Percentiles rank a stretch among this genome's conserved stretches.
phyloP scores from a whole-genome alignment of 352 stramenopile genomes.

The Globisporangium spinosum region DNA sequence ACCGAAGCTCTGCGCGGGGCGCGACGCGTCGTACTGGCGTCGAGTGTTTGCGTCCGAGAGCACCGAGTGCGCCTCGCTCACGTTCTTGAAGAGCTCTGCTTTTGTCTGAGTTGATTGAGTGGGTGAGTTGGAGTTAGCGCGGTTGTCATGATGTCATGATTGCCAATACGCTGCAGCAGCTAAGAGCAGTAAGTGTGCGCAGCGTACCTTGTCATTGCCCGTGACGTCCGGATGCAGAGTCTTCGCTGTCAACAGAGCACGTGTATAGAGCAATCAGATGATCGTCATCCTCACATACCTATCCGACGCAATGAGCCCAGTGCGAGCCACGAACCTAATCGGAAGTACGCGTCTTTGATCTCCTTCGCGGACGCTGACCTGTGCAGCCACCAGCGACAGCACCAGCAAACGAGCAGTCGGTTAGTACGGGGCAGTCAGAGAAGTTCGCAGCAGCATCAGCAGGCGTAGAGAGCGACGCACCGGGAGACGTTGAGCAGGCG shows the following conservation, averaged over 20 bases:
- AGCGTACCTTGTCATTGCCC: conserved; percentile 56
- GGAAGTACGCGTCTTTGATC: conserved; percentile 82
- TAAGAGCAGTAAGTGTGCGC: too few species aligned
- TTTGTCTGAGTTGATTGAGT: conserved; percentile 39
- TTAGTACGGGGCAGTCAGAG: too few species aligned
- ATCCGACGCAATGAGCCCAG: neutral
- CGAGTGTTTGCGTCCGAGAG: conserved; percentile 62
- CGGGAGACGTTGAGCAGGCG: conserved; percentile 71
- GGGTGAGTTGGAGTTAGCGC: neutral
- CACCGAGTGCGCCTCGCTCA: conserved; percentile 74
- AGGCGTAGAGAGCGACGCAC: conserved; percentile 20
- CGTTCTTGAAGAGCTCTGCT: conserved; percentile 81
- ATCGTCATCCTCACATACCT: neutral
- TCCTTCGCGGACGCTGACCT: conserved; percentile 64
- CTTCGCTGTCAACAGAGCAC: conserved; percentile 38
- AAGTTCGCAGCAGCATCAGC: neutral
- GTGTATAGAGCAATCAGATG: too few species aligned
- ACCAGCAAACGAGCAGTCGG: too few species aligned
- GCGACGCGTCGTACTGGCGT: conserved; percentile 60
- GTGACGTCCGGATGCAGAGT: conserved; percentile 84
- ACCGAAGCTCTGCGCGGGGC: conserved; percentile 39
- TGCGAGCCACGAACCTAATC: conserved; percentile 35
- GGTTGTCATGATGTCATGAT: neutral
- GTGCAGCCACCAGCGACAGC: too few species aligned
- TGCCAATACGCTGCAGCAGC: too few species aligned